Evolutionary conservation across 1,284 basidiomycete genomes (phyloP).

Genomic region (Puccinia hordei): DNA sequence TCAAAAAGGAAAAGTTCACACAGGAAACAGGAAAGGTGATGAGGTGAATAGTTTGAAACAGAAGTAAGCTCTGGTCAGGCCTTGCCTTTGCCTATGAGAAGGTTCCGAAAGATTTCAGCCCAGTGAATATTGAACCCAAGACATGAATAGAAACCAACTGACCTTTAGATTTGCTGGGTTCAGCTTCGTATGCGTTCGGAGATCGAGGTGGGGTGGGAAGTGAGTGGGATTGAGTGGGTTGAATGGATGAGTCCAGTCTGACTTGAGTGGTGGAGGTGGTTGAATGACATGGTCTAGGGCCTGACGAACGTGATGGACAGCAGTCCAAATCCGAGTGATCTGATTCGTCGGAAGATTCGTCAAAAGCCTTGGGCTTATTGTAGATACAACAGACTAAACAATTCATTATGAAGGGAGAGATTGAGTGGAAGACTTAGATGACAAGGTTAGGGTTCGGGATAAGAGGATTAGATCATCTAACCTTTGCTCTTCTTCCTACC

Average conservation of each 20-base stretch:
- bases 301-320: slow-evolving; percentile 28
- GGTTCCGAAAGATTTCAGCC: no score
- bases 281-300: neutral
- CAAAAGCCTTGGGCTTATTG: slow-evolving; percentile 73
- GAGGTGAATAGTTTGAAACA: no score
- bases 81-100: no score
- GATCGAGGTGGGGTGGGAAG: slow-evolving; percentile 10
- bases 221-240: neutral
- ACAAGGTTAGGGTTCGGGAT: neutral
- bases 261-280: neutral
- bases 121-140: no score
- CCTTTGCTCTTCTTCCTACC: slow-evolving; percentile 82
- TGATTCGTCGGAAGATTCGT: slow-evolving; percentile 69
- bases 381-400: slow-evolving; percentile 81
- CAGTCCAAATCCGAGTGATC: slow-evolving; percentile 59
- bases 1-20: no score
- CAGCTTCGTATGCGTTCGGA: slow-evolving; percentile 35
- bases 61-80: no score
- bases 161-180: slow-evolving; percentile 39
- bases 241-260: neutral
- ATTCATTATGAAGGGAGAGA: neutral
- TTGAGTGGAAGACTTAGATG: neutral
- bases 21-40: no score
- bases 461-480: slow-evolving; percentile 57
- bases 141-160: no score